A percentile compares a stretch with the other conserved stretches of the same genome.
phyloP scores from a whole-genome alignment of 495 filamentous ascomycete genomes.

The Aspergillus wentii region DNA sequence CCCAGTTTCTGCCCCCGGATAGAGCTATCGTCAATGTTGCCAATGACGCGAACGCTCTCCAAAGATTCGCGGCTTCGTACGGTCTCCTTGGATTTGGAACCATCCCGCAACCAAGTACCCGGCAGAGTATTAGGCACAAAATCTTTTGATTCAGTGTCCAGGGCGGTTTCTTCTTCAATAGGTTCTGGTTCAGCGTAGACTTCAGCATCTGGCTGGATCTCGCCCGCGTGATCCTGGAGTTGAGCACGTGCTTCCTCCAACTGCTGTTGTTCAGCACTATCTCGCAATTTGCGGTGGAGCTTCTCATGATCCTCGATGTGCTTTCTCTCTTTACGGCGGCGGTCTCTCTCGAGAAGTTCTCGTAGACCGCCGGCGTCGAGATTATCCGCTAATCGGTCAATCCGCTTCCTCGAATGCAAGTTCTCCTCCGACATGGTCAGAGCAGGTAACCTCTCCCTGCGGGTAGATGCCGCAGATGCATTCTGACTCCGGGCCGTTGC shows the following conservation, averaged over 20 bases:
- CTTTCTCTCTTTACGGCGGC: slow-evolving; percentile 70
- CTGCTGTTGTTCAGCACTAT: slow-evolving; percentile 64
- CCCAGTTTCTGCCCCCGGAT: slow-evolving; percentile 27
- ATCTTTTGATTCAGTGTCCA: background rate
- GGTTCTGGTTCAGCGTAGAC: slow-evolving; percentile 3
- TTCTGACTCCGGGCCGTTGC: slow-evolving; percentile 28
- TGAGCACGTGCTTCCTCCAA: slow-evolving; percentile 13
- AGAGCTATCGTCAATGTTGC: slow-evolving; percentile 35
- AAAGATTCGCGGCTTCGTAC: slow-evolving; percentile 21
- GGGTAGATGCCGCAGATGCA: slow-evolving; percentile 30
- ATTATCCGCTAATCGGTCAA: slow-evolving; percentile 78
- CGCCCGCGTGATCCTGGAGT: background rate
- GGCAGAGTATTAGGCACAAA: background rate
- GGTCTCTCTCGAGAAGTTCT: slow-evolving; percentile 80
- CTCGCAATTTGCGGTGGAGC: slow-evolving; percentile 61
- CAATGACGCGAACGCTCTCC: slow-evolving; percentile 31
- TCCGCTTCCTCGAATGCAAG: slow-evolving; percentile 60
- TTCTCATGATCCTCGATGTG: slow-evolving; percentile 65
- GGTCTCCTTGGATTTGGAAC: slow-evolving; percentile 29
- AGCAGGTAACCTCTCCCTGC: slow-evolving; percentile 39
- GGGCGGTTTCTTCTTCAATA: background rate
- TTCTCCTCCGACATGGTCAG: slow-evolving; percentile 55
- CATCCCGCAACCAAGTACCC: slow-evolving; percentile 30
- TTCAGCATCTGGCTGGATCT: slow-evolving; percentile 2
- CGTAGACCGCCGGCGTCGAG: slow-evolving; percentile 73